A percentile compares a stretch with the other conserved stretches of the same genome.
These are phyloP conservation scores for Agrocybe praecox DNA, from an alignment of 768 basidiomycete genomes.

Conservation along the genomic window DNA sequence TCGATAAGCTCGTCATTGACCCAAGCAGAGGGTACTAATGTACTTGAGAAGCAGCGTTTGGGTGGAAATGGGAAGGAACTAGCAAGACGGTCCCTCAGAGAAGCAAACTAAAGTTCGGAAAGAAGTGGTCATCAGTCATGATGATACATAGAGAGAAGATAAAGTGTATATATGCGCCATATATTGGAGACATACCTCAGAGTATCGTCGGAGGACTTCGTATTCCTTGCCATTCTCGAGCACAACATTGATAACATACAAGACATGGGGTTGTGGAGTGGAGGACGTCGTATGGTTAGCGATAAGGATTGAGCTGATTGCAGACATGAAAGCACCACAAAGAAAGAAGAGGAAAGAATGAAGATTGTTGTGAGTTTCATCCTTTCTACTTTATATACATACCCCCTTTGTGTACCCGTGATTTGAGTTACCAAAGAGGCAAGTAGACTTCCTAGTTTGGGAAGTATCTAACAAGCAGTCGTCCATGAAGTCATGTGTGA, in stretches of 20 bases:
- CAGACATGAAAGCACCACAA: not conserved
- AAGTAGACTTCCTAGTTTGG: slow-evolving; percentile 16
- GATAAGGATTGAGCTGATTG: slow-evolving; percentile 12
- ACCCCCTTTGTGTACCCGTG: slow-evolving; percentile 12
- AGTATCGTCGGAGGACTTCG: slow-evolving; percentile 18
- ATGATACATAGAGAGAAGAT: not conserved
- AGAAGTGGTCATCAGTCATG: not conserved
- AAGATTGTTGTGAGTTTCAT: not conserved
- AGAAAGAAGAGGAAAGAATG: not conserved
- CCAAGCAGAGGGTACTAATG: slow-evolving; percentile 51
- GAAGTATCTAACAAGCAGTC: too few relatives aligned
- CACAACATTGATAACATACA: slow-evolving; percentile 19
- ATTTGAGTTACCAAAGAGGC: slow-evolving; percentile 8
- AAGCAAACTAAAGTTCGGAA: slow-evolving; percentile 23
- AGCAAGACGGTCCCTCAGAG: slow-evolving; percentile 37
- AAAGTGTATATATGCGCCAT: slow-evolving; percentile 18
- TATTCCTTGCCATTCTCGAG: slow-evolving; percentile 14
- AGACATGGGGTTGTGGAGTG: slow-evolving; percentile 14
- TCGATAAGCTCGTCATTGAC: slow-evolving; percentile 51
- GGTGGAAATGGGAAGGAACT: slow-evolving; percentile 45
- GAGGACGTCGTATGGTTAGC: slow-evolving; percentile 19
- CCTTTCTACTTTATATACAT: slow-evolving; percentile 2
- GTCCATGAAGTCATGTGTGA: not conserved
- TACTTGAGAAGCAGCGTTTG: slow-evolving; percentile 44
- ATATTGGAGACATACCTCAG: slow-evolving; percentile 10